A percentile compares a stretch with the other conserved stretches of the same genome.
Conservation (phyloP, 208 protist species). For the Lotmaria passim region DNA sequence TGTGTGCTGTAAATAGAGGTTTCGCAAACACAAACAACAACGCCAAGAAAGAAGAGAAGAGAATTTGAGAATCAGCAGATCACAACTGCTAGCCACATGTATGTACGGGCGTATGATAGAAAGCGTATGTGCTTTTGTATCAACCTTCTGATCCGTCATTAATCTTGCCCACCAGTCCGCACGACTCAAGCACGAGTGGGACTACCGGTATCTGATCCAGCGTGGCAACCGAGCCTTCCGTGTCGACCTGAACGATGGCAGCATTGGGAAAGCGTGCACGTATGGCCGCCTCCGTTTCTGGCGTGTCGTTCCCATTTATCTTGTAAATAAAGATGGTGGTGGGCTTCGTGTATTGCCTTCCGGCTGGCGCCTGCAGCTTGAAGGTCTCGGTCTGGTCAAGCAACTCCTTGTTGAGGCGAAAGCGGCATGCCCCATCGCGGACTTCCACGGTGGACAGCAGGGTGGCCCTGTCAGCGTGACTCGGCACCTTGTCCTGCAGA, state of each 20-base stretch:
- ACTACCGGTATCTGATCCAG: slow-evolving; percentile 26
- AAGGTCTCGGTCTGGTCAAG: slow-evolving; percentile 35
- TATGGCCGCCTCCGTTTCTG: slow-evolving; percentile 34
- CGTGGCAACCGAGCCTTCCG: slow-evolving; percentile 22
- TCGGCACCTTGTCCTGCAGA: slow-evolving; percentile 44
- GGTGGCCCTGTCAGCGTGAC: slow-evolving; percentile 52
- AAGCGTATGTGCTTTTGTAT: not conserved
- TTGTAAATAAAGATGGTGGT: slow-evolving; percentile 53
- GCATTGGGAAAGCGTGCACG: slow-evolving; percentile 43
- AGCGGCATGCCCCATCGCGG: slow-evolving; percentile 26
- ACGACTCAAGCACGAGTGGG: slow-evolving; percentile 46
- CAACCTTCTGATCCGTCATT: slow-evolving; percentile 21
- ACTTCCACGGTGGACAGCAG: slow-evolving; percentile 62
- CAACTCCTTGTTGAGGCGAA: slow-evolving; percentile 54
- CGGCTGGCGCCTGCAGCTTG: slow-evolving; percentile 8
- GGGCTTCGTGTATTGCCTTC: slow-evolving; percentile 38
- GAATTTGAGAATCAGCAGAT: no score
- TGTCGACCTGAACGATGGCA: slow-evolving; percentile 41
- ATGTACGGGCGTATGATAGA: not conserved
- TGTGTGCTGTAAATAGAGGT: no score
- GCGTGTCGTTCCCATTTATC: slow-evolving; percentile 10
- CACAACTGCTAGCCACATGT: no score
- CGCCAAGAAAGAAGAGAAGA: no score
- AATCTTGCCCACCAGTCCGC: slow-evolving; percentile 53
- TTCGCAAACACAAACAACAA: no score